phyloP scores from a whole-genome alignment of 2,329 filamentous ascomycete species.

The Pestalotiopsis sp. region DNA sequence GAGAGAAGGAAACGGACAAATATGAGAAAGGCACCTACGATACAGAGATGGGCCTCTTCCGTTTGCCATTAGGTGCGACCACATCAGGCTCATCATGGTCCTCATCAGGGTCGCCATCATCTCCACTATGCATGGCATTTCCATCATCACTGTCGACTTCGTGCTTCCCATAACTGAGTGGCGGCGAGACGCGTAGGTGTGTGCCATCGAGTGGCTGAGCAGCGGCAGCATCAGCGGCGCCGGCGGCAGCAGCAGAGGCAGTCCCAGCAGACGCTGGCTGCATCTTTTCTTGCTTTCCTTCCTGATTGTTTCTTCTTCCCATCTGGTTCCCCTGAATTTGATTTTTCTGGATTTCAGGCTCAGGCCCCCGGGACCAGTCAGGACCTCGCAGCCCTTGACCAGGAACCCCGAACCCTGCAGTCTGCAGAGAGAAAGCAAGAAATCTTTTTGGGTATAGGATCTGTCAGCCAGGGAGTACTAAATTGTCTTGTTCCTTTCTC shows the following conservation, averaged over 20 bases:
- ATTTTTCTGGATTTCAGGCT: background rate
- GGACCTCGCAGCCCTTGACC: background rate
- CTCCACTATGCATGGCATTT: constrained; percentile 42
- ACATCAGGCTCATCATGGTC: constrained; percentile 34
- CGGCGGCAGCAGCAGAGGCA: background rate
- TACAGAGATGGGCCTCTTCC: constrained; percentile 62
- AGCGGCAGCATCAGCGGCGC: constrained; percentile 8
- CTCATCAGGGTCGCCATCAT: constrained; percentile 44
- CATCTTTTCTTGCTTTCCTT: background rate
- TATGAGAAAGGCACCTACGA: constrained; percentile 46
- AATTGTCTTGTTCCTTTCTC: background rate
- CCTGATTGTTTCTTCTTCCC: background rate
- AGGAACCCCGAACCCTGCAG: background rate
- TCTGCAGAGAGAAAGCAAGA: background rate
- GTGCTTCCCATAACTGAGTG: constrained; percentile 27
- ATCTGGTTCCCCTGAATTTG: background rate
- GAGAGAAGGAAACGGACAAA: constrained; percentile 9
- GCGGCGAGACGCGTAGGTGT: constrained; percentile 24
- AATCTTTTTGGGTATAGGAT: background rate
- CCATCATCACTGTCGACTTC: constrained; percentile 50
- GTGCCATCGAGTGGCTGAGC: constrained; percentile 18
- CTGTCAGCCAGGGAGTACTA: background rate
- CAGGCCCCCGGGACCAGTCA: background rate
- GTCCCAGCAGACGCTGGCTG: background rate
- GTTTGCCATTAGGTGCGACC: constrained; percentile 49